These are phyloP conservation scores for Pythium folliculosum DNA, from an alignment of 352 stramenopile genomes.

Conservation along the genomic window DNA sequence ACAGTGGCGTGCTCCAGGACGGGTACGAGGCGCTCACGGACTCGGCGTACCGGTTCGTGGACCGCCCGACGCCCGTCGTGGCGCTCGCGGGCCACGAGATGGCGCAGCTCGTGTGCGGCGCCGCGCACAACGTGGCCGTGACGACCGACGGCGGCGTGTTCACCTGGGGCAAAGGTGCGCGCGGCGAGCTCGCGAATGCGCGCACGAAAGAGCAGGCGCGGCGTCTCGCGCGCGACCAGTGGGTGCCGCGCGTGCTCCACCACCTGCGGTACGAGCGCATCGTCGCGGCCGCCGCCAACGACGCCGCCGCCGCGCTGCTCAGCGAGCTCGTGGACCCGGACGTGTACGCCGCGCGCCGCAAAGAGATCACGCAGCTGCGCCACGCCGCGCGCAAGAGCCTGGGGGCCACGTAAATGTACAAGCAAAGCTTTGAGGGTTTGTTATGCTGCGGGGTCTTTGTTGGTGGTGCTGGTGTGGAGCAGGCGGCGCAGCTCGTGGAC, in stretches of 20 bases:
- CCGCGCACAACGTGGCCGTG: slow-evolving; percentile 55
- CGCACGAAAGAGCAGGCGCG: slow-evolving; percentile 6
- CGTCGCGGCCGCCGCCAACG: slow-evolving; percentile 49
- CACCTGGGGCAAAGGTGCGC: slow-evolving; percentile 55
- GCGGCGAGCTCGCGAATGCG: slow-evolving; percentile 48
- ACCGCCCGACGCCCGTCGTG: slow-evolving; percentile 40
- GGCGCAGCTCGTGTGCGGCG: slow-evolving; percentile 48
- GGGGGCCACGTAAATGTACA: not conserved
- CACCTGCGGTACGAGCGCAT: slow-evolving; percentile 57
- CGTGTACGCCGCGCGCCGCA: slow-evolving; percentile 47
- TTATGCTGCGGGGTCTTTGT: not conserved
- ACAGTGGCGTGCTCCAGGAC: slow-evolving; percentile 37
- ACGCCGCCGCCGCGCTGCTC: slow-evolving; percentile 58
- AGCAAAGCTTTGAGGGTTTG: not conserved
- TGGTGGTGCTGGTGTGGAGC: slow-evolving; percentile 5
- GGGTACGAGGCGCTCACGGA: slow-evolving; percentile 78
- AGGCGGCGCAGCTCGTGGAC: slow-evolving; percentile 25
- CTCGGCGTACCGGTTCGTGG: slow-evolving; percentile 56
- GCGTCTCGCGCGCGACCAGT: slow-evolving; percentile 34
- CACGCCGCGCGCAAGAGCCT: slow-evolving; percentile 30
- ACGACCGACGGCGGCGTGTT: slow-evolving; percentile 53
- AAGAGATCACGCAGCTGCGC: slow-evolving; percentile 51
- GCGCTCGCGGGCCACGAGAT: slow-evolving; percentile 53
- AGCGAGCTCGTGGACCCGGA: slow-evolving; percentile 42
- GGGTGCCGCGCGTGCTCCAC: slow-evolving; percentile 42